A percentile compares a stretch with the other conserved stretches of the same genome.
These are phyloP conservation scores for Aspergillus aculeatinus DNA, from an alignment of 2,329 filamentous ascomycete genomes.

Conservation along the genomic window DNA sequence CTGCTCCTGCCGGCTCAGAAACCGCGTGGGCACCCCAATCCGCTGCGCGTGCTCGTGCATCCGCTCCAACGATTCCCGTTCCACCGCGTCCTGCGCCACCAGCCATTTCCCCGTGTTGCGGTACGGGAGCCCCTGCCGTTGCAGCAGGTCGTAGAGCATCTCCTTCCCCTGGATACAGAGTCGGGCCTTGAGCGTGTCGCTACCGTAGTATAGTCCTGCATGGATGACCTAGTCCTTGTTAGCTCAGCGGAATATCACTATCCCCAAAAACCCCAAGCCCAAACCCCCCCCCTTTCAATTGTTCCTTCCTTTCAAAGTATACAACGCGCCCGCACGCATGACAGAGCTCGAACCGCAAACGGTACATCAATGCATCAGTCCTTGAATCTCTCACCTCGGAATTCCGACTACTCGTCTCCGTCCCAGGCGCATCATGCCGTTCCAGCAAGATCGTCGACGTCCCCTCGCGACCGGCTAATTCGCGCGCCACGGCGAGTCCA, in stretches of 20 bases:
- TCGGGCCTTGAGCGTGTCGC: conserved; percentile 71
- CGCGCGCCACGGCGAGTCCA: conserved; percentile 74
- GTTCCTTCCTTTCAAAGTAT: no score
- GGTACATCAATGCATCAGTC: no score
- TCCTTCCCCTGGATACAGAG: conserved; percentile 77
- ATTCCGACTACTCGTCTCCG: conserved; percentile 85
- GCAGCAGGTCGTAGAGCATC: conserved; percentile 77
- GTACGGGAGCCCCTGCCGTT: conserved; percentile 65
- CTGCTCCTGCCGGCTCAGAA: conserved; percentile 65
- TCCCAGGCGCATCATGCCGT: conserved; percentile 71
- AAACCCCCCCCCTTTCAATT: no score
- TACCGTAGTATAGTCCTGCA: conserved; percentile 87
- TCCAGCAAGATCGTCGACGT: conserved; percentile 76
- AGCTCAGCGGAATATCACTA: background rate
- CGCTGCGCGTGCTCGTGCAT: conserved; percentile 55
- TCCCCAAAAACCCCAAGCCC: no score
- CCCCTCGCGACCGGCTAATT: conserved; percentile 62
- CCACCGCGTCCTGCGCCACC: conserved; percentile 74
- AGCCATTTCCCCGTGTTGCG: conserved; percentile 88
- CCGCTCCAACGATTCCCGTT: conserved; percentile 60
- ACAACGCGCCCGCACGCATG: no score
- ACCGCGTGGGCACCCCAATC: conserved; percentile 68
- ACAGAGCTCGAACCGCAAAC: no score
- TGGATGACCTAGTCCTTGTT: conserved; percentile 70
- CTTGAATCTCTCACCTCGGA: conserved; percentile 61